Percentiles rank a stretch among this genome's conserved stretches.
phyloP scores from a whole-genome alignment of 2,329 filamentous ascomycete species.

The Didymella lethalis region DNA sequence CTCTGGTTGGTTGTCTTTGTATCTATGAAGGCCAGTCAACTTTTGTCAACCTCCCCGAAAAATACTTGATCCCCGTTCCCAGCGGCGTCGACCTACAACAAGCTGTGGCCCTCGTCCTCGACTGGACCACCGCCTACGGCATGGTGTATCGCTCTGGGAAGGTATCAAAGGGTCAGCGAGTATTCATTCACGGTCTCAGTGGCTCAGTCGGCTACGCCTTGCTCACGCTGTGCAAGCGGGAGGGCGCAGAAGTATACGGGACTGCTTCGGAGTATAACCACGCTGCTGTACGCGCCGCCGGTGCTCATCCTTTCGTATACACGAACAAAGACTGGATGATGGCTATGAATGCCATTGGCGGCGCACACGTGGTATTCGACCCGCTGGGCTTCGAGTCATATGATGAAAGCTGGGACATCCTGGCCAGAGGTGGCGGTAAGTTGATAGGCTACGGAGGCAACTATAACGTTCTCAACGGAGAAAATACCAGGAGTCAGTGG shows the following conservation, averaged over 20 bases:
- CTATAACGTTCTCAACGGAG: conserved; percentile 32
- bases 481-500: conserved; percentile 27
- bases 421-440: conserved; percentile 50
- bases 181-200: conserved; percentile 62
- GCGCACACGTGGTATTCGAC: conserved; percentile 59
- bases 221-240: conserved; percentile 53
- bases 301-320: conserved; percentile 58
- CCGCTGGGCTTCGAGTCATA: conserved; percentile 61
- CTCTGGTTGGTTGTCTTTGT: conserved; percentile 40
- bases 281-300: conserved; percentile 48
- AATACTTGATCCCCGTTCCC: conserved; percentile 56
- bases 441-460: conserved; percentile 42
- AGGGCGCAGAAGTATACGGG: conserved; percentile 60
- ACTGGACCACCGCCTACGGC: conserved; percentile 55
- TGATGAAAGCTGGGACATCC: conserved; percentile 59
- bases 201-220: conserved; percentile 59
- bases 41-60: conserved; percentile 58
- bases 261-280: conserved; percentile 60
- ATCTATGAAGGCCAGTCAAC: conserved; percentile 52
- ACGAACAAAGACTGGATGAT: conserved; percentile 60
- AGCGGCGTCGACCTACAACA: conserved; percentile 53
- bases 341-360: conserved; percentile 56
- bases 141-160: conserved; percentile 47
- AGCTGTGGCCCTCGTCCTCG: conserved; percentile 54
- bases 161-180: conserved; percentile 55